Percentiles rank a stretch among this genome's conserved stretches.
These are phyloP conservation scores for Fimicolochytrium jonesii DNA, from an alignment of 192 early-diverging fungal genomes.

Conservation along the genomic window DNA sequence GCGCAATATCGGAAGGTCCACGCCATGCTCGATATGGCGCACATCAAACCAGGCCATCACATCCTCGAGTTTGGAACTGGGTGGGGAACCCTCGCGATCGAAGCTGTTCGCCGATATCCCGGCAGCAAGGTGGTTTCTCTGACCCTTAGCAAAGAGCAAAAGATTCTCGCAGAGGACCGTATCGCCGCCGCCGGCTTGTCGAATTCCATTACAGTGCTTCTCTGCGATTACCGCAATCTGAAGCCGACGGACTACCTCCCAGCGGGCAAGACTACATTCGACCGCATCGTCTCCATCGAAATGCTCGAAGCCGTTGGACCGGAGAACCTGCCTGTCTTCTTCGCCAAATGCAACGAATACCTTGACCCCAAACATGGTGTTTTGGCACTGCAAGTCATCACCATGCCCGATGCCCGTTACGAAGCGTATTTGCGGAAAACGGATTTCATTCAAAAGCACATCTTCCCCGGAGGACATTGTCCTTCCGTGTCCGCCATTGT, in stretches of 20 bases:
- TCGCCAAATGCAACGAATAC: constrained; percentile 52
- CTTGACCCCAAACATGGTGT: constrained; percentile 53
- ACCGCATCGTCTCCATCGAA: constrained; percentile 66
- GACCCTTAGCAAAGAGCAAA: constrained; percentile 65
- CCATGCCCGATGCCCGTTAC: constrained; percentile 66
- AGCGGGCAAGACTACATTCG: too few species aligned
- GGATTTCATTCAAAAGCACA: constrained; percentile 73
- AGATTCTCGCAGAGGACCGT: constrained; percentile 57
- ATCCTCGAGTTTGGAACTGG: constrained; percentile 71
- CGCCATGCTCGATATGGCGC: constrained; percentile 54
- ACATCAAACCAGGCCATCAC: constrained; percentile 47
- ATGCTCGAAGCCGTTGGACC: constrained; percentile 74
- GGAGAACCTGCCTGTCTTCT: constrained; percentile 62
- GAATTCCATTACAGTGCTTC: constrained; percentile 53
- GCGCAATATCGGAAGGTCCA: constrained; percentile 64
- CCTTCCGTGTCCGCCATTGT: constrained; percentile 59
- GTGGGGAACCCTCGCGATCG: constrained; percentile 66
- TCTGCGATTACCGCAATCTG: constrained; percentile 66
- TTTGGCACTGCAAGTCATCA: constrained; percentile 61
- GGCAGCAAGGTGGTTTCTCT: constrained; percentile 61
- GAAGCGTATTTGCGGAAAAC: constrained; percentile 48
- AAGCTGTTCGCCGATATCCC: constrained; percentile 50
- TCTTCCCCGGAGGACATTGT: constrained; percentile 72
- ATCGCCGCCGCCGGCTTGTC: constrained; percentile 53
- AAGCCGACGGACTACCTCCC: constrained; percentile 44